These are phyloP conservation scores for Candida smagusa DNA, from an alignment of 1,139 yeast species.

Conservation along the genomic window DNA sequence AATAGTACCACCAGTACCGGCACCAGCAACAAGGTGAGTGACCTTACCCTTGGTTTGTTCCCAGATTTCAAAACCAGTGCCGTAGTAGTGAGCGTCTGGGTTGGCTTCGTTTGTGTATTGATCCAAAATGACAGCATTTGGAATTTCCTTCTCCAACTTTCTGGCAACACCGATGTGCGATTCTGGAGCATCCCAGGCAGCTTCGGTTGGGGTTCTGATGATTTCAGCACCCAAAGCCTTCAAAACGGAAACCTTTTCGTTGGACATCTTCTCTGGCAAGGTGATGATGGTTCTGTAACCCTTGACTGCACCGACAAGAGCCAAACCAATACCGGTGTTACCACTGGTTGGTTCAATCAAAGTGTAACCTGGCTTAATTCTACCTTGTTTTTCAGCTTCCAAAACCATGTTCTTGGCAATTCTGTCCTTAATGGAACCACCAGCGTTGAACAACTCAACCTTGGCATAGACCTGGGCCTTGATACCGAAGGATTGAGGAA, in stretches of 20 bases:
- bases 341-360: slow-evolving; percentile 90
- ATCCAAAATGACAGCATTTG: slow-evolving; percentile 81
- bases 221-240: slow-evolving; percentile 91
- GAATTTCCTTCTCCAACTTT: slow-evolving; percentile 78
- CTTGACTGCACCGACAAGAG: slow-evolving; percentile 80
- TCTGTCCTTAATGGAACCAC: slow-evolving; percentile 70
- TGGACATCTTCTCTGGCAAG: slow-evolving; percentile 89
- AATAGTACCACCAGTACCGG: slow-evolving; percentile 87
- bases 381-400: slow-evolving; percentile 77
- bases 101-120: slow-evolving; percentile 79
- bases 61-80: slow-evolving; percentile 87
- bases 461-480: slow-evolving; percentile 60
- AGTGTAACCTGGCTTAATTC: slow-evolving; percentile 82
- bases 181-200: slow-evolving; percentile 92
- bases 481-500: slow-evolving; percentile 76
- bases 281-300: slow-evolving; percentile 89
- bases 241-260: slow-evolving; percentile 83
- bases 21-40: slow-evolving; percentile 81
- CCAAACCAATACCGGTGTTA: slow-evolving; percentile 86
- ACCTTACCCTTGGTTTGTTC: slow-evolving; percentile 73
- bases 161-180: slow-evolving; percentile 88
- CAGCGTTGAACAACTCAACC: slow-evolving; percentile 65
- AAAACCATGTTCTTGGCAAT: slow-evolving; percentile 68
- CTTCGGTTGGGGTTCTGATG: slow-evolving; percentile 89
- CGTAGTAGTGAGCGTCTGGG: slow-evolving; percentile 81